These are phyloP conservation scores for Lumnitzera racemosa DNA, from an alignment of 345 rosid genomes.

Conservation along the genomic window DNA sequence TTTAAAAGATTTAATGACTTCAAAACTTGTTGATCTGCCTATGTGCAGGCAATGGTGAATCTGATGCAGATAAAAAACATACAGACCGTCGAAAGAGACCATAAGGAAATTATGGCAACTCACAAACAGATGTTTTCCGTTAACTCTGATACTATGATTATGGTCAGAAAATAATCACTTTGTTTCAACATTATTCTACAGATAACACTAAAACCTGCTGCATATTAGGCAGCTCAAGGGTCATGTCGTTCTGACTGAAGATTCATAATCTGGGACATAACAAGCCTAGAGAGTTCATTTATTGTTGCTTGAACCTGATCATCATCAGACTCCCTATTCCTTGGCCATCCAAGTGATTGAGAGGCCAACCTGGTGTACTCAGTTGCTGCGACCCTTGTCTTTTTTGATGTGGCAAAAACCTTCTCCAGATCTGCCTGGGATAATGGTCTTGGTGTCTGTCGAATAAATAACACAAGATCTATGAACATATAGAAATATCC, in stretches of 20 bases:
- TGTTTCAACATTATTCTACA: neutral
- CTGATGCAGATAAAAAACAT: too few species aligned
- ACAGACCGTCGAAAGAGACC: too few species aligned
- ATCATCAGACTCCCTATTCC: constrained; percentile 53
- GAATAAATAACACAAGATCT: constrained; percentile 2
- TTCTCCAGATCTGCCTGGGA: constrained; percentile 63
- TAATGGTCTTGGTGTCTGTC: constrained; percentile 73
- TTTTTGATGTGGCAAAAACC: constrained; percentile 56
- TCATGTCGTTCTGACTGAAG: constrained; percentile 63
- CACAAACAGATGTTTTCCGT: too few species aligned
- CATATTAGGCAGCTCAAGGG: constrained; percentile 15
- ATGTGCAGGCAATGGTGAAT: too few species aligned
- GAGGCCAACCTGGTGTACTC: constrained; percentile 56
- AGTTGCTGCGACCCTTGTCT: constrained; percentile 69
- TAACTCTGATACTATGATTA: too few species aligned
- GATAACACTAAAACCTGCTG: constrained; percentile 7
- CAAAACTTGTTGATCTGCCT: too few species aligned
- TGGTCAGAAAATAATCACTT: too few species aligned
- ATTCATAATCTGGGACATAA: constrained; percentile 69
- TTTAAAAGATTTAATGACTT: too few species aligned
- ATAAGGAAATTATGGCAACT: too few species aligned
- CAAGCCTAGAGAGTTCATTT: constrained; percentile 72
- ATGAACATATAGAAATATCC: neutral
- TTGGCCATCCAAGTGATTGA: constrained; percentile 44
- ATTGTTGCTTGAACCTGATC: constrained; percentile 69